Conservation (phyloP, 768 basidiomycete genomes). For the Russula brevipes region DNA sequence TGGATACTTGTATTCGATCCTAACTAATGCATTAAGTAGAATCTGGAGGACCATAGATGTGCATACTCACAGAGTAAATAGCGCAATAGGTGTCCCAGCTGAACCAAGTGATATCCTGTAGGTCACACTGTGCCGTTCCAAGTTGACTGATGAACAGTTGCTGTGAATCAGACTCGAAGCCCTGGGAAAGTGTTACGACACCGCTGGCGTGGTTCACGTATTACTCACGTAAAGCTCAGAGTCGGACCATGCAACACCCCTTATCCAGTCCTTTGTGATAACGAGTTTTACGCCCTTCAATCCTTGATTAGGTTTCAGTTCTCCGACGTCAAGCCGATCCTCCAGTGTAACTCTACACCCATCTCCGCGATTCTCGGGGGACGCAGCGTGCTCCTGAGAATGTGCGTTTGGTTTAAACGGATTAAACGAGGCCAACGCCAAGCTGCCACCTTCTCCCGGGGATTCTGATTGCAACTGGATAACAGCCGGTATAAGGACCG, state of each 20-base stretch:
- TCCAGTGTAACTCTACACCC: constrained; percentile 34
- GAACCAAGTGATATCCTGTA: constrained; percentile 18
- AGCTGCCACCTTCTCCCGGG: constrained; percentile 32
- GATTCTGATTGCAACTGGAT: constrained; percentile 26
- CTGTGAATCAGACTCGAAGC: constrained; percentile 12
- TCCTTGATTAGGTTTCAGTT: constrained; percentile 30
- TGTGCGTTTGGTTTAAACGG: constrained; percentile 54
- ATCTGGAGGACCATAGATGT: not conserved
- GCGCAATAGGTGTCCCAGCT: constrained; percentile 22
- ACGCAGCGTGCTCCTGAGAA: constrained; percentile 44
- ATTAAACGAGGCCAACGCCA: constrained; percentile 48
- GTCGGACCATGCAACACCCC: constrained; percentile 25
- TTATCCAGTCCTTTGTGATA: constrained; percentile 33
- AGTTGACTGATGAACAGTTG: constrained; percentile 1
- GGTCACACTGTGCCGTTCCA: not conserved
- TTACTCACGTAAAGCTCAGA: constrained; percentile 25
- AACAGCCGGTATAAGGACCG: constrained; percentile 17
- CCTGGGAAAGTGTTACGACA: constrained; percentile 10
- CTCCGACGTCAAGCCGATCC: constrained; percentile 34
- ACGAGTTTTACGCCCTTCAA: constrained; percentile 31
- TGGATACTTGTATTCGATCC: constrained; percentile 26
- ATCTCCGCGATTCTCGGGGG: constrained; percentile 25
- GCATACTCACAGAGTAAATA: constrained; percentile 25
- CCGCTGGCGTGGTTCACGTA: not conserved
- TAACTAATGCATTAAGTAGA: constrained; percentile 7